Base-by-base conservation (phyloP, 305 asterid genomes). In the Vinca major region DNA sequence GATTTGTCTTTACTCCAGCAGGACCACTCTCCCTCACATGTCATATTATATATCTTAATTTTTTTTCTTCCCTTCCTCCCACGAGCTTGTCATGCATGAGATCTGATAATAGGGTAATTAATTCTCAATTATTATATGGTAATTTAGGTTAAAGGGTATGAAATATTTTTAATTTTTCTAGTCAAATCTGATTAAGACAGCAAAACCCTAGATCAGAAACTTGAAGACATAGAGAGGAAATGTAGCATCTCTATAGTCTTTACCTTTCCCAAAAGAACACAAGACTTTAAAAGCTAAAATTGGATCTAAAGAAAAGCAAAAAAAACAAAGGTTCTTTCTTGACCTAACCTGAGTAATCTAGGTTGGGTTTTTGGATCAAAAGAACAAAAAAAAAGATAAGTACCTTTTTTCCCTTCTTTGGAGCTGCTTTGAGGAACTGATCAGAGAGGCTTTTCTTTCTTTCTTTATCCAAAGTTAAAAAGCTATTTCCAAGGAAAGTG, bases 361-460 rank as follows among this genome's bases (percentile, higher is more conserved):
- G 77, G 76, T 77, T 70, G 63, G 52, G 68, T 60, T 71, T 74
- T 84, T 76, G 5, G 45, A 41, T 79, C 78, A 77, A 77, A 80
- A 69, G 66, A 76, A 73, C 67, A 26, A 26, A 41, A 7, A 69
- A 77, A 86, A 83, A 77, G 84, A 39, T 71, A 63, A 64, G 61
- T 82, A 80, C 90, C 87, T 85, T 77, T 82, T 67, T 67, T 41
- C 45, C 8, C 45, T 41, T 80, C 73, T 74, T 74, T 62, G 71
- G 58, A 73, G 83, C 74, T 79, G 74, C 71, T 77, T 41, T 68
- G 80, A 71, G 69, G 73, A 54, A 71, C 47, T 70, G 67, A 33
- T 26, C 33, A 26, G 33, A 26, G 33, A 26, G 33, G 33, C 33
- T 26, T 26, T 58, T 20, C 66, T 37, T 66, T 77, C 68, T 74